Conservation (phyloP, 2,329 filamentous ascomycete genomes). For the Fusarium staphyleae region DNA sequence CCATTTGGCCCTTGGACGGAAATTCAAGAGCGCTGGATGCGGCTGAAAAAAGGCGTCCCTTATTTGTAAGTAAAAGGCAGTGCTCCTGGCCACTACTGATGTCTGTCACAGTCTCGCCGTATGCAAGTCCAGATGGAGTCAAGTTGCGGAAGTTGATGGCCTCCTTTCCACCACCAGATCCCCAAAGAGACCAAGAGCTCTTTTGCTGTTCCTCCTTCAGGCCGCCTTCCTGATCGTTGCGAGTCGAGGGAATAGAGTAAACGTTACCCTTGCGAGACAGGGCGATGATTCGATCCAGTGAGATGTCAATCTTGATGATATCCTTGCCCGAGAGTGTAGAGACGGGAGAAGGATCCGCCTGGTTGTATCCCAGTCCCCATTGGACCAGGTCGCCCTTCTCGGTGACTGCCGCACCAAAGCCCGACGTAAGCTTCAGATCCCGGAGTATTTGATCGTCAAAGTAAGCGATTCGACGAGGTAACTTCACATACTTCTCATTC, state of each 20-base stretch:
- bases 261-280: conserved; percentile 77
- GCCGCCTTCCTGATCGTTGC: conserved; percentile 71
- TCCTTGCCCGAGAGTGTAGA: conserved; percentile 83
- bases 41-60: conserved; percentile 87
- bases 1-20: conserved; percentile 85
- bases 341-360: conserved; percentile 67
- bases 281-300: conserved; percentile 82
- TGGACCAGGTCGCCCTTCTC: conserved; percentile 90
- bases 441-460: conserved; percentile 86
- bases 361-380: conserved; percentile 84
- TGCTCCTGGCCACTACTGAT: conserved; percentile 85
- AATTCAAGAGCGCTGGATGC: conserved; percentile 80
- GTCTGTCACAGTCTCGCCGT: conserved; percentile 76
- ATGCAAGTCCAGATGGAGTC: conserved; percentile 67
- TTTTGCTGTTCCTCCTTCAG: conserved; percentile 65
- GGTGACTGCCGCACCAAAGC: conserved; percentile 84
- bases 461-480: conserved; percentile 76
- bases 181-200: conserved; percentile 77
- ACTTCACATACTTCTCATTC: conserved; percentile 78
- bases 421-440: conserved; percentile 83
- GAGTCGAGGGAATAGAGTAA: conserved; percentile 83
- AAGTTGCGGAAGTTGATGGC: conserved; percentile 75
- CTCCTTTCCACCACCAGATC: conserved; percentile 41
- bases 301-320: conserved; percentile 77
- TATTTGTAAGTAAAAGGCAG: conserved; percentile 81